Percentiles rank a stretch among this genome's conserved stretches.
Evolutionary conservation across 73 alveolate species (phyloP).

Genomic region (Diophrys sp.): DNA sequence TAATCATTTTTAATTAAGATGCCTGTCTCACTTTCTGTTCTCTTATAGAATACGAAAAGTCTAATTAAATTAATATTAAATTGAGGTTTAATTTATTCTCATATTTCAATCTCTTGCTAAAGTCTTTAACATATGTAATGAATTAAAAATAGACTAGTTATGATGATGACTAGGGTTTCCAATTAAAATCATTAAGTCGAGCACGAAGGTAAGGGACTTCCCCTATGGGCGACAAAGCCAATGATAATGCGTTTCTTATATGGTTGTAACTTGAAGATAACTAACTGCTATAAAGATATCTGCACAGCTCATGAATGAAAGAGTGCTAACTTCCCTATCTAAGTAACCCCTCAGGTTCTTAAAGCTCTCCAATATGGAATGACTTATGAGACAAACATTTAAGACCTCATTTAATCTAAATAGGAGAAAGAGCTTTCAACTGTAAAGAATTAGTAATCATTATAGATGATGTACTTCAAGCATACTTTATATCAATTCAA

Average conservation of each 20-base stretch:
- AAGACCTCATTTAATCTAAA: neutral
- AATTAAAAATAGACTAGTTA: too few relatives aligned
- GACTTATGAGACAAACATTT: neutral
- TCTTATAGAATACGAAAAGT: too few relatives aligned
- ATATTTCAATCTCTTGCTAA: too few relatives aligned
- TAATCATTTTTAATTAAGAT: too few relatives aligned
- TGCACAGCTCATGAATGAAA: neutral
- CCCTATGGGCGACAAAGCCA: neutral
- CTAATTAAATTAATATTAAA: too few relatives aligned
- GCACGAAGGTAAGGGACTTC: too few relatives aligned
- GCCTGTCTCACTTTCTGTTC: too few relatives aligned
- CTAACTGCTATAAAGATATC: neutral
- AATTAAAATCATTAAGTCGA: too few relatives aligned
- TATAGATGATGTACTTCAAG: neutral
- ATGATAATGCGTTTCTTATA: neutral
- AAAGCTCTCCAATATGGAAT: neutral
- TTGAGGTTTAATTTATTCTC: too few relatives aligned
- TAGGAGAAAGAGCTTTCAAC: neutral
- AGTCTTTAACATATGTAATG: too few relatives aligned
- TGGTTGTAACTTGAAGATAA: neutral
- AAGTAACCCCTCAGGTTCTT: neutral
- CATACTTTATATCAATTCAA: neutral
- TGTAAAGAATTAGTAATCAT: neutral
- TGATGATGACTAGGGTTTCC: too few relatives aligned
- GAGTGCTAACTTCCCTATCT: neutral